Percentiles rank a stretch among this genome's conserved stretches.
Conservation (phyloP, 2,329 filamentous ascomycete species). For the Xylariaceae sp. region DNA sequence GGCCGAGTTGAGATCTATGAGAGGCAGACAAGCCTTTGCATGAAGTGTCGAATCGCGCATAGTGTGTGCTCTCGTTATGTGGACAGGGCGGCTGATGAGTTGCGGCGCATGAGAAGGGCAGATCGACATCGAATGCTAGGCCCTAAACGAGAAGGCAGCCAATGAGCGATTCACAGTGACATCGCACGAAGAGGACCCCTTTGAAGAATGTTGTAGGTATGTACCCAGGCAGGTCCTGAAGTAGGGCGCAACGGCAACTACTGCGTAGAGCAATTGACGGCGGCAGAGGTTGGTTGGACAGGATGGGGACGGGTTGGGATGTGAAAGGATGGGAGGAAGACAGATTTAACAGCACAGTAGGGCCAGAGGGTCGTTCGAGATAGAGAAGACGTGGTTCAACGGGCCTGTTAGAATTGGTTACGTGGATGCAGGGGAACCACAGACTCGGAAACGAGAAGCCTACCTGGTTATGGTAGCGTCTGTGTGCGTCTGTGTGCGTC, state of each 20-base stretch:
- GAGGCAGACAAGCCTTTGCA: conserved; percentile 21
- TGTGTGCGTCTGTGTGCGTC: background rate
- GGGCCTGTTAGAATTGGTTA: conserved; percentile 13
- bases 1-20: conserved; percentile 3
- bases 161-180: conserved; percentile 13
- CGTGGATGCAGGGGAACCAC: conserved; percentile 14
- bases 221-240: background rate
- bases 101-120: conserved; percentile 15
- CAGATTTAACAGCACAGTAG: background rate
- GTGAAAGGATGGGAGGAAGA: background rate
- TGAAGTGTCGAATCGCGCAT: conserved; percentile 21
- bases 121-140: conserved; percentile 11
- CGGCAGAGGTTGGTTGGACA: background rate
- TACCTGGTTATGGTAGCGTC: background rate
- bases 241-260: conserved; percentile 3
- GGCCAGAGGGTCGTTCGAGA: background rate
- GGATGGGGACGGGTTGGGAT: background rate
- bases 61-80: conserved; percentile 20
- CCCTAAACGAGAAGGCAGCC: conserved; percentile 9
- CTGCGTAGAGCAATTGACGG: background rate
- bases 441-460: conserved; percentile 6
- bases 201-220: background rate
- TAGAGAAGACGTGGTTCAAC: conserved; percentile 1
- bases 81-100: conserved; percentile 8
- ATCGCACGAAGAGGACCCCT: conserved; percentile 8